Evolutionary conservation across 2,329 filamentous ascomycete species (phyloP).

Genomic region (Pestalotiopsis sp.): DNA sequence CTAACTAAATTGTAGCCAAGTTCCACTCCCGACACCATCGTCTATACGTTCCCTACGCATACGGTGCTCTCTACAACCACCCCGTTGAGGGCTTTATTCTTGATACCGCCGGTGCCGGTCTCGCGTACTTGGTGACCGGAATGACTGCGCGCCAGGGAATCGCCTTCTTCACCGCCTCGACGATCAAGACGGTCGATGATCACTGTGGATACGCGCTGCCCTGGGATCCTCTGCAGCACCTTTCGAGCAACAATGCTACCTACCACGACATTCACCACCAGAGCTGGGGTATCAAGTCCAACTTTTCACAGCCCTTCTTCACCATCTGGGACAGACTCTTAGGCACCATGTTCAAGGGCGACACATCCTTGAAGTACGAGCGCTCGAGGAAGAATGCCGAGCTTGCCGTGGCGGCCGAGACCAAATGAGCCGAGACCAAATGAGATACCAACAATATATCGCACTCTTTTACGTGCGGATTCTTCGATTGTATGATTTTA

Average conservation of each 20-base stretch:
- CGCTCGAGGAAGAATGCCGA: conserved; percentile 43
- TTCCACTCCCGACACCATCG: conserved; percentile 97
- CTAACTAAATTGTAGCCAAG: conserved; percentile 57
- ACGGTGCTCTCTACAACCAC: conserved; percentile 96
- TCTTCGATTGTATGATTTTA: conserved; percentile 12
- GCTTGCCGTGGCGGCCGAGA: conserved; percentile 49
- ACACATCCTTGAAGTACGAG: conserved; percentile 46
- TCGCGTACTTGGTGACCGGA: conserved; percentile 79
- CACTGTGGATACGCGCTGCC: conserved; percentile 97
- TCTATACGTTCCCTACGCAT: conserved; percentile 96
- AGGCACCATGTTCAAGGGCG: conserved; percentile 81
- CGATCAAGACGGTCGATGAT: conserved; percentile 96
- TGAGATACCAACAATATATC: not conserved
- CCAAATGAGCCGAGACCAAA: conserved; percentile 32
- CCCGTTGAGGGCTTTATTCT: conserved; percentile 91
- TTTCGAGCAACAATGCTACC: conserved; percentile 92
- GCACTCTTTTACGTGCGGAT: conserved; percentile 12
- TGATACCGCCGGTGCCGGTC: conserved; percentile 84
- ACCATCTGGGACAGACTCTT: conserved; percentile 90
- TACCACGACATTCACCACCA: conserved; percentile 99
- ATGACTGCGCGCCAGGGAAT: conserved; percentile 89
- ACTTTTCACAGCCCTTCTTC: conserved; percentile 91
- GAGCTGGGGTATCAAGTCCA: conserved; percentile 98
- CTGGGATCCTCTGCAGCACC: conserved; percentile 89
- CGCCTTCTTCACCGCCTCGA: conserved; percentile 85